A percentile compares a stretch with the other conserved stretches of the same genome.
phyloP scores from a whole-genome alignment of 2,329 filamentous ascomycete genomes.

The Cryoendolithus antarcticus region DNA sequence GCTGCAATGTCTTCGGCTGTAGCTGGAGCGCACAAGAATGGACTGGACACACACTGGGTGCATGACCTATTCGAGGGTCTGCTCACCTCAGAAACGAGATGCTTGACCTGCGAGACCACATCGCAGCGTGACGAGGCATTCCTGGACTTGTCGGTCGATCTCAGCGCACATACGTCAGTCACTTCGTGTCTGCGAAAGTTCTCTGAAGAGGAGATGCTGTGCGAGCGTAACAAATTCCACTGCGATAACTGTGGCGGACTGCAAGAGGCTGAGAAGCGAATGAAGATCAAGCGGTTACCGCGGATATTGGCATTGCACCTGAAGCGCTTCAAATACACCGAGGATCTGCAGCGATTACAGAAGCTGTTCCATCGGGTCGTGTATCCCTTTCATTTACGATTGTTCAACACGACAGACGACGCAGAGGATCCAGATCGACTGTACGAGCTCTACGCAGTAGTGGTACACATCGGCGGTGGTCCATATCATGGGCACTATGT shows the following conservation, averaged over 20 bases:
- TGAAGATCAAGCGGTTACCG: constrained; percentile 95
- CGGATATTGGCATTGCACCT: constrained; percentile 85
- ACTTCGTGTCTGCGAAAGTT: constrained; percentile 93
- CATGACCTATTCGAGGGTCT: constrained; percentile 95
- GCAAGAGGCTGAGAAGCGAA: constrained; percentile 95
- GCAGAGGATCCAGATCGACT: constrained; percentile 84
- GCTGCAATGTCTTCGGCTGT: constrained; percentile 11
- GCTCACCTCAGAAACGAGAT: constrained; percentile 90
- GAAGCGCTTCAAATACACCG: constrained; percentile 97
- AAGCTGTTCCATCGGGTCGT: constrained; percentile 96
- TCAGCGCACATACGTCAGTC: constrained; percentile 90
- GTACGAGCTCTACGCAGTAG: constrained; percentile 93
- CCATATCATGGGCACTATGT: constrained; percentile 98
- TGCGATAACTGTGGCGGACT: constrained; percentile 94
- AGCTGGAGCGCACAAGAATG: constrained; percentile 9
- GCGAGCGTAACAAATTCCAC: constrained; percentile 96
- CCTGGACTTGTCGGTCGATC: constrained; percentile 85
- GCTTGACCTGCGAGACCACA: constrained; percentile 87
- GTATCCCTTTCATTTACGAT: constrained; percentile 88
- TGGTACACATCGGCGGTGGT: constrained; percentile 92
- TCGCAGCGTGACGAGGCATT: constrained; percentile 95
- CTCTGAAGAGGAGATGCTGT: constrained; percentile 96
- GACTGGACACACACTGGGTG: constrained; percentile 57
- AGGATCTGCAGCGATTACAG: constrained; percentile 83
- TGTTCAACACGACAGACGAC: constrained; percentile 96